Evolutionary conservation across 2,329 filamentous ascomycete genomes (phyloP).

Genomic region (Sporothrix curviconia): DNA sequence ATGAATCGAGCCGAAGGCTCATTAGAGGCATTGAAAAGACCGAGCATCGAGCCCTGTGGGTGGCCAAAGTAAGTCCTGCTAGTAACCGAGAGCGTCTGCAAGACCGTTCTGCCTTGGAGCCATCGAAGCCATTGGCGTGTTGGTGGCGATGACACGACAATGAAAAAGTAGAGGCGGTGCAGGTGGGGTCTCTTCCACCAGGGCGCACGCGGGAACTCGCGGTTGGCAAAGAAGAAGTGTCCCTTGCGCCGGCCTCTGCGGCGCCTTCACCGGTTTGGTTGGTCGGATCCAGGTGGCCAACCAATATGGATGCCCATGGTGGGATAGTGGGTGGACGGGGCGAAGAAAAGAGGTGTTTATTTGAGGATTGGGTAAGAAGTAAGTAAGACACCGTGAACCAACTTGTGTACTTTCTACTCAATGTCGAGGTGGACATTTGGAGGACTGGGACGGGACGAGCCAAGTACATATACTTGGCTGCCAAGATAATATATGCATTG

Average conservation of each 20-base stretch:
- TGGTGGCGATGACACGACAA: background rate
- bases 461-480: too few relatives aligned
- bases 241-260: background rate
- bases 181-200: background rate
- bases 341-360: background rate
- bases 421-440: too few relatives aligned
- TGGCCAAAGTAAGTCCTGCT: background rate
- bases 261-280: background rate
- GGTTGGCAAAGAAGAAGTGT: background rate
- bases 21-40: background rate
- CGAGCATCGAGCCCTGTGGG: background rate
- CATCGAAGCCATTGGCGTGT: background rate
- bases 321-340: background rate
- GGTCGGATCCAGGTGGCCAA: too few relatives aligned
- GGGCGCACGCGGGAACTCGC: background rate
- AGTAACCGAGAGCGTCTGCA: background rate
- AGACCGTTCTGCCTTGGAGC: conserved; percentile 1
- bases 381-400: too few relatives aligned
- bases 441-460: too few relatives aligned
- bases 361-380: too few relatives aligned
- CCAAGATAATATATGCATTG: too few relatives aligned
- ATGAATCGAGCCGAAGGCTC: background rate
- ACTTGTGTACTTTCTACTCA: too few relatives aligned
- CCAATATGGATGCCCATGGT: background rate
- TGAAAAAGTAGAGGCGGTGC: background rate